Conservation (phyloP, 1,284 basidiomycete species). For the Amylostereum chailletii region DNA sequence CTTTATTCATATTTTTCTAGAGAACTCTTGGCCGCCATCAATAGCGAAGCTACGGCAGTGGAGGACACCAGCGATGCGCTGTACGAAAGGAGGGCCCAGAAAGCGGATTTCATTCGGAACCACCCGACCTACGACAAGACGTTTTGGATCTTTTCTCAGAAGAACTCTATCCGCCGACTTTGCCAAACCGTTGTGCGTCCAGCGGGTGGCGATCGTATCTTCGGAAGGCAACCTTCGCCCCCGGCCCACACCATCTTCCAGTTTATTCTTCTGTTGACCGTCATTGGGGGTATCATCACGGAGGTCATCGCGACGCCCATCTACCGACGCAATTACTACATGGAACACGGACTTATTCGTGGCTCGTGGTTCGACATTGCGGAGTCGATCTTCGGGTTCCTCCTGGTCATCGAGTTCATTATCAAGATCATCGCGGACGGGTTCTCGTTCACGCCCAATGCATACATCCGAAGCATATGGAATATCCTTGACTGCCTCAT, state of each 20-base stretch:
- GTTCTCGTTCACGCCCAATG: slow-evolving; percentile 88
- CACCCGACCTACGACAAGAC: slow-evolving; percentile 90
- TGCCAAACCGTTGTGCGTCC: slow-evolving; percentile 86
- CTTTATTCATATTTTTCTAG: slow-evolving; percentile 24
- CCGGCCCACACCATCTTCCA: slow-evolving; percentile 72
- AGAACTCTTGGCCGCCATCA: slow-evolving; percentile 58
- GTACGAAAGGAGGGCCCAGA: slow-evolving; percentile 73
- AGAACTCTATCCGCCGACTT: slow-evolving; percentile 63
- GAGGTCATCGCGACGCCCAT: slow-evolving; percentile 82
- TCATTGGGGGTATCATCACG: slow-evolving; percentile 80
- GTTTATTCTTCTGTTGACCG: slow-evolving; percentile 64
- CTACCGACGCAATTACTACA: slow-evolving; percentile 76
- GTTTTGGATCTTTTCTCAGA: slow-evolving; percentile 86
- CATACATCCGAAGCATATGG: slow-evolving; percentile 89
- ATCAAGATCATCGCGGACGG: slow-evolving; percentile 94
- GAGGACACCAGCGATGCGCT: slow-evolving; percentile 53
- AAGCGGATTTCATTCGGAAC: slow-evolving; percentile 81
- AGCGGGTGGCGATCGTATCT: slow-evolving; percentile 79
- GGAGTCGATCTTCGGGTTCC: slow-evolving; percentile 69
- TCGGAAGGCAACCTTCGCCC: slow-evolving; percentile 62
- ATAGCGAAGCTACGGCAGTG: slow-evolving; percentile 35
- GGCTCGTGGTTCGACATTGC: slow-evolving; percentile 86
- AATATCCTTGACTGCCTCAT: slow-evolving; percentile 89
- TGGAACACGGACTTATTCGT: slow-evolving; percentile 47
- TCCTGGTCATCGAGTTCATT: slow-evolving; percentile 79